Conservation (phyloP, 352 stramenopile genomes). For the Thalassiosira exigua region DNA sequence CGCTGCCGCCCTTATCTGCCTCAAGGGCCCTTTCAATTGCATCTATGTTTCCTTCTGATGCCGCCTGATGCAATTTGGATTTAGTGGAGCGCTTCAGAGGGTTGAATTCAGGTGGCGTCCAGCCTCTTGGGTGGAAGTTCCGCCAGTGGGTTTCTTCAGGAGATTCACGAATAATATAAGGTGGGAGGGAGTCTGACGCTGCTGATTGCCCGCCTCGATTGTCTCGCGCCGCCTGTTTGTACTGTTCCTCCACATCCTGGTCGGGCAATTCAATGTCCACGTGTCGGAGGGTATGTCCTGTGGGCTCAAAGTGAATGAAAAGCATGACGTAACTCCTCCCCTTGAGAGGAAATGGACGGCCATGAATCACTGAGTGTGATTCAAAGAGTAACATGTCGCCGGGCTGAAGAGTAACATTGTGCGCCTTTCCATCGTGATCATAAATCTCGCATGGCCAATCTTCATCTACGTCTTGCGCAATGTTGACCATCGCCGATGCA, state of each 20-base stretch:
- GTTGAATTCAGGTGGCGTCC: constrained; percentile 52
- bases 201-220: constrained; percentile 40
- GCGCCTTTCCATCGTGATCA: constrained; percentile 81
- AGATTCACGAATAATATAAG: constrained; percentile 52
- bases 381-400: constrained; percentile 89
- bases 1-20: constrained; percentile 9
- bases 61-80: constrained; percentile 33
- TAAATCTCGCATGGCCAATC: constrained; percentile 87
- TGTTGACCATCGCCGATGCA: constrained; percentile 85
- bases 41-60: constrained; percentile 35
- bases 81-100: constrained; percentile 17
- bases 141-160: constrained; percentile 56
- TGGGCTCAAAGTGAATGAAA: constrained; percentile 86
- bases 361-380: constrained; percentile 82
- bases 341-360: constrained; percentile 56
- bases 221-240: constrained; percentile 45
- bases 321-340: constrained; percentile 61
- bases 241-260: constrained; percentile 45
- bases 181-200: constrained; percentile 17
- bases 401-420: constrained; percentile 86
- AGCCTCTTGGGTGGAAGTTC: constrained; percentile 59
- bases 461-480: constrained; percentile 82
- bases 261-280: constrained; percentile 3
- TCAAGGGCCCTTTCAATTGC: constrained; percentile 26
- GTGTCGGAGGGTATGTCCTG: constrained; percentile 53